Conservation (phyloP, 305 asterid species). For the Petunia hybrid region DNA sequence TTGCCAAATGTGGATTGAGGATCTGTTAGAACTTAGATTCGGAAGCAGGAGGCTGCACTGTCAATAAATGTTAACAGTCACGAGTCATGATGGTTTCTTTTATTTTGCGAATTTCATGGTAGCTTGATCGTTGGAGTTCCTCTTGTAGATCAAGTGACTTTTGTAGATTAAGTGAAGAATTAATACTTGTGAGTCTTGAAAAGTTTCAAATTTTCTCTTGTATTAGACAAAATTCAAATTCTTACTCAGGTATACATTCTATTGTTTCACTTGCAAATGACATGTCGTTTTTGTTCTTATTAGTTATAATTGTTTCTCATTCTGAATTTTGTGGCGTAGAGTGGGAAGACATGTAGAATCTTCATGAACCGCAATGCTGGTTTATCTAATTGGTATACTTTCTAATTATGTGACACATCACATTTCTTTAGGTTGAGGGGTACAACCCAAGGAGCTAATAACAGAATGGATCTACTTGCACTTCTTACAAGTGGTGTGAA, state of each 20-base stretch:
- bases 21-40: slow-evolving; percentile 4
- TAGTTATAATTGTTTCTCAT: neutral
- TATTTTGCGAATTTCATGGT: neutral
- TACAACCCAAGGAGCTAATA: slow-evolving; percentile 81
- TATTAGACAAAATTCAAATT: neutral
- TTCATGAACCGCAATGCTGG: neutral
- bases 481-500: slow-evolving; percentile 87
- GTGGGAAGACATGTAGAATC: neutral
- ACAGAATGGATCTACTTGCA: slow-evolving; percentile 81
- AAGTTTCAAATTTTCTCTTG: neutral
- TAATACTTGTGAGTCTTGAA: slow-evolving; percentile 1
- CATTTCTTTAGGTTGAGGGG: slow-evolving; percentile 74
- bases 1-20: slow-evolving; percentile 1
- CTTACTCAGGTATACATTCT: neutral
- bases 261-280: slow-evolving; percentile 1
- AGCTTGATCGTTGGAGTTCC: slow-evolving; percentile 8
- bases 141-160: slow-evolving; percentile 2
- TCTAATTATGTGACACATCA: neutral
- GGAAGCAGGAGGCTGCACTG: slow-evolving; percentile 1
- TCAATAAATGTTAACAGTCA: neutral
- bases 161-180: neutral
- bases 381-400: slow-evolving; percentile 4
- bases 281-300: neutral
- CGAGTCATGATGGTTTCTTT: neutral
- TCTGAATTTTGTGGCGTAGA: neutral